Evolutionary conservation across 164 flowering plant genomes (phyloP).

Genomic region (grape (Vitis vinifera)): ASM3070453v1 NC_081823.1:19222001-19222500

Average conservation of each 20-base stretch:
- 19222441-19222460: too few relatives aligned
- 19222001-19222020: conserved; percentile 44
- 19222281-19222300: conserved; percentile 77
- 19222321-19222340: conserved; percentile 61
- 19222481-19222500: too few relatives aligned
- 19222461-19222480: too few relatives aligned
- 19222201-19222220: conserved; percentile 60
- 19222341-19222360: conserved; percentile 72
- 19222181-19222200: conserved; percentile 39
- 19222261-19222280: conserved; percentile 51
- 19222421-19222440: too few relatives aligned
- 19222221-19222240: conserved; percentile 70
- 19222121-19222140: conserved; percentile 69
- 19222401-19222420: too few relatives aligned
- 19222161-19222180: conserved; percentile 82
- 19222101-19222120: conserved; percentile 56
- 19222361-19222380: conserved; percentile 32
- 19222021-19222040: conserved; percentile 24
- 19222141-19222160: conserved; percentile 71
- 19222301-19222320: conserved; percentile 63
- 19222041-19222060: conserved; percentile 43
- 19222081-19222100: conserved; percentile 50
- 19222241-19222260: conserved; percentile 45
- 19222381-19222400: too few relatives aligned
- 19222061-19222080: conserved; percentile 52